Base-by-base conservation (phyloP, 2,329 filamentous ascomycete species). In the Sphaerulina vaccinii region DNA sequence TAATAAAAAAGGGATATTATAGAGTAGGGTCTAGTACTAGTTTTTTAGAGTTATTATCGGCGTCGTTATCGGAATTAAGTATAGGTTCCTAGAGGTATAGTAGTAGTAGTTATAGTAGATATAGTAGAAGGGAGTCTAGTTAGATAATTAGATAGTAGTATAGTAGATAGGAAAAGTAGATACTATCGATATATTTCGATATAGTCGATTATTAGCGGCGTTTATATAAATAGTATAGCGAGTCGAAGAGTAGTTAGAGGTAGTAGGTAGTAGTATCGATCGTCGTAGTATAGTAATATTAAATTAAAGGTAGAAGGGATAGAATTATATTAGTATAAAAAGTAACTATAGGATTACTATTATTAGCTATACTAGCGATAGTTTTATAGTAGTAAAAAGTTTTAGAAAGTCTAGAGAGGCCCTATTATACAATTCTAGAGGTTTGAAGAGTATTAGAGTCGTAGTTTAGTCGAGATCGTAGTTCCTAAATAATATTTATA, bases 101-200 rank as follows among this genome's bases (percentile, higher is more conserved):
- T 32, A 13, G 27, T 32, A 32, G 27, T 32, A 32, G 27, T 32
- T 32, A 13, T 13, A 13, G 27, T 13, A 13, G 27, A 32, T 32
- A 32, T 7, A 32, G 33, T 15, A 18, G 49, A 32, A 19, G 16
- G 32, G 44, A 39, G 49, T 39, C 8, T 37, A 16, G 24, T 47
- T 51, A 29, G 15, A 38, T 16, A 8, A 38, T n/a, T 9, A 7
- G 35, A n/a, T 7, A 15, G n/a, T n/a, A n/a, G n/a, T n/a, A n/a
- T n/a, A n/a, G n/a, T n/a, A n/a, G n/a, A n/a, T n/a, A n/a, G n/a
- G n/a, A n/a, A n/a, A n/a, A n/a, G n/a, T n/a, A n/a, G n/a, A n/a
- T n/a, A n/a, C n/a, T n/a, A n/a, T n/a, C n/a, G n/a, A n/a, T n/a
- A n/a, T n/a, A n/a, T n/a, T n/a, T n/a, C n/a, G n/a, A n/a, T n/a